Evolutionary conservation across 2,329 filamentous ascomycete species (phyloP).

Genomic region (Fusarium sp.): DNA sequence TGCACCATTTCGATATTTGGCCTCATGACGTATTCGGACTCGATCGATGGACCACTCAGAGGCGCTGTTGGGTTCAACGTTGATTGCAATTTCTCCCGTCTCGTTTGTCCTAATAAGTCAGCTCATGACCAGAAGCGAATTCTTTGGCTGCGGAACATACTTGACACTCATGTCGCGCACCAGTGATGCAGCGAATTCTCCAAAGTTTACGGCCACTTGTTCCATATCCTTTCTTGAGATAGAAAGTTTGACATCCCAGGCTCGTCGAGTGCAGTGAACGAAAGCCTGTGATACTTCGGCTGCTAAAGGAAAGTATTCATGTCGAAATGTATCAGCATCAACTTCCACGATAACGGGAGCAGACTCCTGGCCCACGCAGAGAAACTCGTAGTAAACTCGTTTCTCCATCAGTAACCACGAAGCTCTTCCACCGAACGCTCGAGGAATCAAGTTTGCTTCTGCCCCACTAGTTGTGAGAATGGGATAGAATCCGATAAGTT

Average conservation of each 20-base stretch:
- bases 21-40: constrained; percentile 42
- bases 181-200: constrained; percentile 38
- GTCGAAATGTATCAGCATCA: constrained; percentile 45
- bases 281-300: constrained; percentile 43
- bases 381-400: constrained; percentile 47
- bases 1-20: constrained; percentile 34
- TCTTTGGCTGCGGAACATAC: constrained; percentile 38
- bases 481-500: constrained; percentile 46
- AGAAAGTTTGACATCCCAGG: constrained; percentile 53
- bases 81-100: constrained; percentile 36
- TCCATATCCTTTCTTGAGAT: constrained; percentile 28
- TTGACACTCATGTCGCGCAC: constrained; percentile 42
- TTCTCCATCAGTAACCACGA: constrained; percentile 39
- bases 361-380: constrained; percentile 32
- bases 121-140: neutral
- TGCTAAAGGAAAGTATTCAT: constrained; percentile 36
- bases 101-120: constrained; percentile 34
- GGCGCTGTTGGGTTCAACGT: constrained; percentile 14
- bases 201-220: constrained; percentile 31
- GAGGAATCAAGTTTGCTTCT: constrained; percentile 45
- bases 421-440: constrained; percentile 23
- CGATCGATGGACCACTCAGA: constrained; percentile 31
- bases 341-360: constrained; percentile 46
- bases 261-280: constrained; percentile 50
- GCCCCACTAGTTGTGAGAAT: constrained; percentile 47